These are phyloP conservation scores for Evernia prunastri DNA, from an alignment of 495 filamentous ascomycete genomes.

Conservation along the genomic window DNA sequence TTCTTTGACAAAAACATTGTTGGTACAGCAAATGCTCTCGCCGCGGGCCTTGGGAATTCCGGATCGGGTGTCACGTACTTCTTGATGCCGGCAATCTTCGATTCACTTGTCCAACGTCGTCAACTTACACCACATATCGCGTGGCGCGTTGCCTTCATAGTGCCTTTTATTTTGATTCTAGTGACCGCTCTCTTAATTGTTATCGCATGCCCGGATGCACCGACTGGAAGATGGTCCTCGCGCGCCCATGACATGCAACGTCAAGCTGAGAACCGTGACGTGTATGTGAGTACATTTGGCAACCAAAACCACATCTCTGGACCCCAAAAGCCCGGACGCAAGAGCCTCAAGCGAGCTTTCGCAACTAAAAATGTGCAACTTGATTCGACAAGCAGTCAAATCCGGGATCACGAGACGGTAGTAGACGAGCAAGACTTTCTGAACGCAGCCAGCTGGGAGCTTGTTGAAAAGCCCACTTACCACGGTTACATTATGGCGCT, in stretches of 20 bases:
- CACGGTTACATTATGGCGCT: constrained; percentile 50
- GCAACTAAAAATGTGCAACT: constrained; percentile 13
- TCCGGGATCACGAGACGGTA: constrained; percentile 37
- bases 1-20: constrained; percentile 97
- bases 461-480: constrained; percentile 60
- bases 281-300: constrained; percentile 16
- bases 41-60: constrained; percentile 80
- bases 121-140: constrained; percentile 58
- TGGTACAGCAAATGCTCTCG: constrained; percentile 80
- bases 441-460: constrained; percentile 46
- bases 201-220: constrained; percentile 70
- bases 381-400: constrained; percentile 2
- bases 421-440: constrained; percentile 49
- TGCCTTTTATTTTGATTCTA: constrained; percentile 74
- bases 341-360: background rate
- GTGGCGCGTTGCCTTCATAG: constrained; percentile 77
- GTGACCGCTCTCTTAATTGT: constrained; percentile 59
- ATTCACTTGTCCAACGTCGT: constrained; percentile 57
- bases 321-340: constrained; percentile 7
- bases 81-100: constrained; percentile 86
- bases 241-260: constrained; percentile 19
- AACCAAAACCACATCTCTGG: background rate
- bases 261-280: constrained; percentile 19
- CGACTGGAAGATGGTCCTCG: constrained; percentile 69
- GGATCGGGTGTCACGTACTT: constrained; percentile 85